phyloP scores from a whole-genome alignment of 139 green algal species.

The Trebouxia sp. region DNA sequence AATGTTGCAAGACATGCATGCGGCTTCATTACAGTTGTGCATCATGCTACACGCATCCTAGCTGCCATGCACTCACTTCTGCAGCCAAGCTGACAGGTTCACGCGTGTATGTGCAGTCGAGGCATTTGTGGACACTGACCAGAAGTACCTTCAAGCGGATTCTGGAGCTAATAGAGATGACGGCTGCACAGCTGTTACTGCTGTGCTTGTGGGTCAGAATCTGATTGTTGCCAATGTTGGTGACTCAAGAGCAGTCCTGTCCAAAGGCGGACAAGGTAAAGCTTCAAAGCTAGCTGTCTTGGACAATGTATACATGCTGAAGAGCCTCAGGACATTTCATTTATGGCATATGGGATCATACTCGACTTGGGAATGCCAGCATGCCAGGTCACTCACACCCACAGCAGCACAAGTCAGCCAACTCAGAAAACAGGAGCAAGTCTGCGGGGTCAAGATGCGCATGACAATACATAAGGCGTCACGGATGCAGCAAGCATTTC shows the following conservation, averaged over 20 bases:
- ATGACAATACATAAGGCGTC: no score
- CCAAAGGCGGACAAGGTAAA: conserved; percentile 71
- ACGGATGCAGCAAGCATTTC: no score
- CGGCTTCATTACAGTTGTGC: neutral
- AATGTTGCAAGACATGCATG: no score
- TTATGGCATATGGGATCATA: neutral
- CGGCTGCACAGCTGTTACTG: conserved; percentile 86
- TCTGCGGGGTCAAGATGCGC: no score
- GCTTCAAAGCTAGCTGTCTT: no score
- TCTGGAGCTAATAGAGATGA: conserved; percentile 68
- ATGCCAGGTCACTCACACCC: no score
- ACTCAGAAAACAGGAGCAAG: no score
- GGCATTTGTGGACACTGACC: conserved; percentile 79
- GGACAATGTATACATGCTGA: no score
- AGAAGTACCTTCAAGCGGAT: conserved; percentile 74
- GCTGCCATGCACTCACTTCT: neutral
- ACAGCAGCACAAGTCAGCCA: no score
- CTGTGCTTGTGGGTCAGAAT: conserved; percentile 69
- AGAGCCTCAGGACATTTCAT: no score
- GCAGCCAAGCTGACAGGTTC: neutral
- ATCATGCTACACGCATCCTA: no score
- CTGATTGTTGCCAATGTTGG: conserved; percentile 91
- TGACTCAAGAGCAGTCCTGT: conserved; percentile 88
- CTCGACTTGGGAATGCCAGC: no score
- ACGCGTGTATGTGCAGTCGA: conserved; percentile 51